A percentile compares a stretch with the other conserved stretches of the same genome.
Conservation (phyloP, 345 rosid species). For the Firmiana major region DNA sequence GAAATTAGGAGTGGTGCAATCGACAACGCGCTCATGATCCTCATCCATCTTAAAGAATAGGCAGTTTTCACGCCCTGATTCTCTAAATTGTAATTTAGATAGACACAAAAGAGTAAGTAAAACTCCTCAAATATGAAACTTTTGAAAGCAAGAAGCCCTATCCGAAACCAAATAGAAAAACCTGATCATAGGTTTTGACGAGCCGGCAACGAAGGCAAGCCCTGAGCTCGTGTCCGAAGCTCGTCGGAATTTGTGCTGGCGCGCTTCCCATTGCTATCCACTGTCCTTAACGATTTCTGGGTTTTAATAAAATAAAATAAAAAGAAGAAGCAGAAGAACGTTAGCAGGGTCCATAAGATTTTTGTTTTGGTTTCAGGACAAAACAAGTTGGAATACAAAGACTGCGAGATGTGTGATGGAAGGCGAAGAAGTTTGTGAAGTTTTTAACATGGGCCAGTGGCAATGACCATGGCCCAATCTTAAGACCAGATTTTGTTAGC, state of each 20-base stretch:
- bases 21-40: slow-evolving; percentile 61
- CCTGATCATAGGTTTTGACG: slow-evolving; percentile 82
- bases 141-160: neutral
- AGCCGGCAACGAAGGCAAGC: slow-evolving; percentile 83
- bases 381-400: neutral
- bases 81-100: slow-evolving; percentile 36
- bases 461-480: neutral
- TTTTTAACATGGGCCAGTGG: neutral
- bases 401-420: too few species aligned
- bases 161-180: neutral
- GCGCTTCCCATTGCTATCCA: slow-evolving; percentile 36
- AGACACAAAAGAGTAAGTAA: neutral
- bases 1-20: slow-evolving; percentile 73
- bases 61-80: slow-evolving; percentile 74
- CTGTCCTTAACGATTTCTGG: neutral
- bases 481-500: neutral
- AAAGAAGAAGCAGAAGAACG: too few species aligned
- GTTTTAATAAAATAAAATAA: too few species aligned
- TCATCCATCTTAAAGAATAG: slow-evolving; percentile 72
- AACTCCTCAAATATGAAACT: neutral
- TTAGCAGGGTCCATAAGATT: neutral
- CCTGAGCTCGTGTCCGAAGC: slow-evolving; percentile 74
- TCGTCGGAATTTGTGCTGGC: slow-evolving; percentile 68
- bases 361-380: neutral
- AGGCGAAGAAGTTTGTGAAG: neutral